Conservation (phyloP, 192 early-diverging fungal species). For the Rhizophagus clarus region DNA sequence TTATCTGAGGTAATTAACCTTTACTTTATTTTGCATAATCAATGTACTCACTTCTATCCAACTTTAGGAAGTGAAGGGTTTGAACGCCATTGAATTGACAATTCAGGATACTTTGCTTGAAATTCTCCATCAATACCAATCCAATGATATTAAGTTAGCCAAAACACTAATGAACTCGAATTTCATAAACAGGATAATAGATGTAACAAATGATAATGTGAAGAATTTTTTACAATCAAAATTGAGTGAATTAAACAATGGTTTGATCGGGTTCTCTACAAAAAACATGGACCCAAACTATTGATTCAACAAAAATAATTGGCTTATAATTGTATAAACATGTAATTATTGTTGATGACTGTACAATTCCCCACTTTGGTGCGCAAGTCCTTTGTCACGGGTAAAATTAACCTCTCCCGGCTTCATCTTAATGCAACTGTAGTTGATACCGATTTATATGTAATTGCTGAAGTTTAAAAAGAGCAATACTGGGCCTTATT, state of each 20-base stretch:
- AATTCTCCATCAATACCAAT: background rate
- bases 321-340: conserved; percentile 8
- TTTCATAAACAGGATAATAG: conserved; percentile 15
- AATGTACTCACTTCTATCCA: background rate
- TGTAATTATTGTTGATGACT: too few relatives aligned
- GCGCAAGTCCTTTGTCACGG: background rate
- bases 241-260: background rate
- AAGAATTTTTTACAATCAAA: background rate
- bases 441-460: too few relatives aligned
- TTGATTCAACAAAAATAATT: too few relatives aligned
- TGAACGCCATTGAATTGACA: background rate
- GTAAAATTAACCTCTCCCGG: too few relatives aligned
- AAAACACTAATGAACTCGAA: conserved; percentile 25
- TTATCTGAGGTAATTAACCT: background rate
- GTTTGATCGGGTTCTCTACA: background rate
- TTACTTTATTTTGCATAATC: background rate
- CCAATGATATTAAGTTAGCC: conserved; percentile 10
- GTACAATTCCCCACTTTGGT: background rate
- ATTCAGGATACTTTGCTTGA: conserved; percentile 18
- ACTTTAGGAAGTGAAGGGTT: conserved; percentile 6
- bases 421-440: too few relatives aligned
- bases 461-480: too few relatives aligned
- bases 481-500: too few relatives aligned
- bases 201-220: background rate
- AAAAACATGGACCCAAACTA: background rate